Percentiles rank a stretch among this genome's conserved stretches.
Conservation (phyloP, 495 filamentous ascomycete species). For the Tuber umbilicatum region DNA sequence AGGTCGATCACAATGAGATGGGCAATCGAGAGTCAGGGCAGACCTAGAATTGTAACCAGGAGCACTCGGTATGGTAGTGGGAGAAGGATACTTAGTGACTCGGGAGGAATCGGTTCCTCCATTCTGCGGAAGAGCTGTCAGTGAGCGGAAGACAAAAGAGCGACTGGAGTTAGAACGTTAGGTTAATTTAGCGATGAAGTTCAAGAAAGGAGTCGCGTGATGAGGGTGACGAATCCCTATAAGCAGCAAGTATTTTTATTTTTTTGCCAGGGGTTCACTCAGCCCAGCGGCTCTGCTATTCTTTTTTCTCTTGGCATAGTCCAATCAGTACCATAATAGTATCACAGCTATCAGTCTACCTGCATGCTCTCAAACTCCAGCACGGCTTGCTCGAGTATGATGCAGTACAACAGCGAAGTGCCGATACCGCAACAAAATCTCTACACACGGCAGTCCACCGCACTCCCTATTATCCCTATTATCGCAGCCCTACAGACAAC, state of each 20-base stretch:
- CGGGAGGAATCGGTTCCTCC: constrained; percentile 19
- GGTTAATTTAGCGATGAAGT: neutral
- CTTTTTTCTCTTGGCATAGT: constrained; percentile 17
- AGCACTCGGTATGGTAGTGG: constrained; percentile 41
- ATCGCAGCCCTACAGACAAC: neutral
- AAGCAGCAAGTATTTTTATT: neutral
- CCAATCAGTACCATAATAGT: neutral
- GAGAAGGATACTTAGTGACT: constrained; percentile 34
- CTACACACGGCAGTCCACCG: neutral
- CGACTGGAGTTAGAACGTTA: constrained; percentile 9
- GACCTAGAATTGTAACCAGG: constrained; percentile 37
- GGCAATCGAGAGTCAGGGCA: constrained; percentile 11
- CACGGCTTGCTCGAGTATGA: neutral
- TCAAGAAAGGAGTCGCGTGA: constrained; percentile 14
- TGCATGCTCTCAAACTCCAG: neutral
- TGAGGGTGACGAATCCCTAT: neutral
- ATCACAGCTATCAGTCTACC: neutral
- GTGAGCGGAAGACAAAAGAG: constrained; percentile 13
- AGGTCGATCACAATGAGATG: neutral
- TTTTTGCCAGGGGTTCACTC: constrained; percentile 15
- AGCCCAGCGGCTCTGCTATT: constrained; percentile 25
- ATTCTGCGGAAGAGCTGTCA: constrained; percentile 16
- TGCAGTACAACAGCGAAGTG: too few species aligned
- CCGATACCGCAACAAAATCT: neutral
- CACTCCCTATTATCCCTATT: neutral